These are phyloP conservation scores for Melianthus villosus DNA, from an alignment of 441 rosid species.

Conservation along the genomic window DNA sequence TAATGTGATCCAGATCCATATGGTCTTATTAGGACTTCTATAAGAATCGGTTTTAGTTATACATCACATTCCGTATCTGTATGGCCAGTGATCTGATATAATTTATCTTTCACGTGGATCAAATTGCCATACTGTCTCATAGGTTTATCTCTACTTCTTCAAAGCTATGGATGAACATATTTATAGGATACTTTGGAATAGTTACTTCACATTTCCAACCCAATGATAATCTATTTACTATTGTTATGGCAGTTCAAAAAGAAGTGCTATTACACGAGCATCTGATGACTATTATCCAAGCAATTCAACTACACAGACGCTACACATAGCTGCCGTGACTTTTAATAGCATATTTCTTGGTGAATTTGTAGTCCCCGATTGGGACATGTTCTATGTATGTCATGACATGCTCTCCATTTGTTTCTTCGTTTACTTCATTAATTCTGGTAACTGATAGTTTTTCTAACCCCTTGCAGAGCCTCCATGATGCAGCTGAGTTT, in stretches of 20 bases:
- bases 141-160: too few species aligned
- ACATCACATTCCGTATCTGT: too few species aligned
- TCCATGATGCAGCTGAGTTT: constrained; percentile 39
- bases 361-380: constrained; percentile 45
- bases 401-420: background rate
- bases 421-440: background rate
- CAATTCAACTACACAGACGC: constrained; percentile 29
- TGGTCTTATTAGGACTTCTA: too few species aligned
- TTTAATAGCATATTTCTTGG: constrained; percentile 47
- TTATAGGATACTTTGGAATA: too few species aligned
- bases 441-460: background rate
- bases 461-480: constrained; percentile 25
- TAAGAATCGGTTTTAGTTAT: too few species aligned
- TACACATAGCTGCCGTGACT: constrained; percentile 37
- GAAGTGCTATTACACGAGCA: constrained; percentile 34
- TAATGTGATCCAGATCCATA: too few species aligned
- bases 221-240: too few species aligned
- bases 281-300: constrained; percentile 41
- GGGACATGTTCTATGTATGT: constrained; percentile 50
- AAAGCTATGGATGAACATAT: too few species aligned
- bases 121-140: too few species aligned
- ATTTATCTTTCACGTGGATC: too few species aligned
- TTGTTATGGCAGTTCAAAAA: constrained; percentile 23
- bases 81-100: too few species aligned
- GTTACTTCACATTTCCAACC: too few species aligned